These are phyloP conservation scores for Leptodermis oblonga DNA, from an alignment of 257 asterid genomes.

Conservation along the genomic window DNA sequence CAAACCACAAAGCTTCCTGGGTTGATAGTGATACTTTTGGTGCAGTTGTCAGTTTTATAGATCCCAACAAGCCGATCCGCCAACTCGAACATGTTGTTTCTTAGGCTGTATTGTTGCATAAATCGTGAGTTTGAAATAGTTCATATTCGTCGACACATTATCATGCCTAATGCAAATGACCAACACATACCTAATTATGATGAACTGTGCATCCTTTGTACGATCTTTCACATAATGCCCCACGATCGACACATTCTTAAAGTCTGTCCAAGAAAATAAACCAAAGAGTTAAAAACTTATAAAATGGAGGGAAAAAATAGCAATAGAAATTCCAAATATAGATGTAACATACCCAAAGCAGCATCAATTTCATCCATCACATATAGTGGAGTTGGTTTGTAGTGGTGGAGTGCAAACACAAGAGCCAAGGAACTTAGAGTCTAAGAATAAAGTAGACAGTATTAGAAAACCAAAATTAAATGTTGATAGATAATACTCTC, in stretches of 20 bases:
- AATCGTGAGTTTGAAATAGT: background rate
- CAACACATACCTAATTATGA: constrained; percentile 67
- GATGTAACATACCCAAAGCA: constrained; percentile 63
- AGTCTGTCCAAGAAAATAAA: constrained; percentile 42
- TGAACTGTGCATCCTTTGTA: constrained; percentile 96
- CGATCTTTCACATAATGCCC: constrained; percentile 99
- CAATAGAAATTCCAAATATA: background rate
- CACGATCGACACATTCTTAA: constrained; percentile 95
- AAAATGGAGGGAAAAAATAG: constrained; percentile 1
- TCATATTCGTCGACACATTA: background rate
- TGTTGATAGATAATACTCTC: too few species aligned
- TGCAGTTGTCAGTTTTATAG: constrained; percentile 95
- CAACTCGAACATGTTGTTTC: constrained; percentile 93
- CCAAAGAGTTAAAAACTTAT: background rate
- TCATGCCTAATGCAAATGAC: background rate
- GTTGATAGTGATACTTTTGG: constrained; percentile 87
- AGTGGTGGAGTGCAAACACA: constrained; percentile 98
- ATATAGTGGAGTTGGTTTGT: constrained; percentile 95
- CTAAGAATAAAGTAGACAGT: constrained; percentile 34
- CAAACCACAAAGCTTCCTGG: constrained; percentile 88
- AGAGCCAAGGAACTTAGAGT: constrained; percentile 95
- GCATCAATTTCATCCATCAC: constrained; percentile 99
- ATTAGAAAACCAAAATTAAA: background rate
- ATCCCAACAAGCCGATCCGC: constrained; percentile 95
- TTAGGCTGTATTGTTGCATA: constrained; percentile 53